Base-by-base conservation (phyloP, 2,329 filamentous ascomycete genomes). In the Pseudocercospora musae region DNA sequence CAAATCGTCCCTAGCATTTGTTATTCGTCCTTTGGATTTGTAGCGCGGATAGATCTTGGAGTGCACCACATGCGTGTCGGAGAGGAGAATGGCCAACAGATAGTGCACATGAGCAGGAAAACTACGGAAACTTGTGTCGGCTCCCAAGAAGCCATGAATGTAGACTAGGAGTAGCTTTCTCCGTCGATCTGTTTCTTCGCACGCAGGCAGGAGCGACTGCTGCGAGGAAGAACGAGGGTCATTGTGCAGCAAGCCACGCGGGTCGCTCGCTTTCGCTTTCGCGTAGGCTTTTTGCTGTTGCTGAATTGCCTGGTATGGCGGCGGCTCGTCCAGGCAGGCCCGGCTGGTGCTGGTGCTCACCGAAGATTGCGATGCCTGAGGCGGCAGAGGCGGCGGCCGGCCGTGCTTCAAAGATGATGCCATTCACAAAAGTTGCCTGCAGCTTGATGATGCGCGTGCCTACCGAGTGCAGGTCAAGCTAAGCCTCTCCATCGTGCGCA, bases 101-200 rank as follows among this genome's bases (percentile, higher is more conserved):
- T 87, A 85, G 75, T 97, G 93, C 3, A 96, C 85, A 78, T 96
- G 92, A 7, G 90, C 90, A 0, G 93, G 93, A 70, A 97, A 96
- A 49, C 89, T 91, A 65, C 88, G 85, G 73, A 97, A 97, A 62
- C 90, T 96, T 31, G 89, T 89, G 75, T 95, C 90, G 63, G 91
- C 89, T 57, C 93, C 92, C 82, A 95, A 89, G 78, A 96, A 96
- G 64, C 93, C 92, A 78, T 96, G 93, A 60, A 96, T 87, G 74
- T 92, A 96, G 58, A 96, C 80, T 21, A 96, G 74, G 1, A 97
- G 82, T 23, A 97, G 80, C 25, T 81, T 83, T 55, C 86, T 78
- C 23, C 77, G 74, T n/a, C 75, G 73, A 54, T 67, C 63, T 44
- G 71, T 68, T 44, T 71, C 64, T 27, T 73, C 67, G 13, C 72